Conservation (phyloP, 192 early-diverging fungal genomes). For the Backusella mclennaniae region DNA sequence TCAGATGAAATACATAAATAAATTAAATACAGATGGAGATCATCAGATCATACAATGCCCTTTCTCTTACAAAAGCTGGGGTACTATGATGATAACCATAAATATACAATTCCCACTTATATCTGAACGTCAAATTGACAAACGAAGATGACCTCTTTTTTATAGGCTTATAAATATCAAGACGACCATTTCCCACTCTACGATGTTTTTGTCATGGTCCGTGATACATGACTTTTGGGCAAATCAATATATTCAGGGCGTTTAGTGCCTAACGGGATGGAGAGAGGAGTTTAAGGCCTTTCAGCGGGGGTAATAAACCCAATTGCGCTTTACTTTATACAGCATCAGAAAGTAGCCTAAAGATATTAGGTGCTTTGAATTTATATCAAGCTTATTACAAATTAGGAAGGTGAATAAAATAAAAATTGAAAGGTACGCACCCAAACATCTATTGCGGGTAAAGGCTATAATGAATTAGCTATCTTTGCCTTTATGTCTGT, state of each 20-base stretch:
- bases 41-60: too few relatives aligned
- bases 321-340: background rate
- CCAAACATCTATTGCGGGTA: slow-evolving; percentile 7
- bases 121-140: too few relatives aligned
- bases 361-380: background rate
- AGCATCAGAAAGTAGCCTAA: background rate
- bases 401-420: background rate
- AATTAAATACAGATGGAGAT: too few relatives aligned
- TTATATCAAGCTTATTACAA: background rate
- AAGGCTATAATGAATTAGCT: slow-evolving; percentile 4
- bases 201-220: background rate
- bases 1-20: too few relatives aligned
- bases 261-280: too few relatives aligned
- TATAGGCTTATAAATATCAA: too few relatives aligned
- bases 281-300: background rate
- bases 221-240: background rate
- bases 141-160: too few relatives aligned
- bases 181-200: background rate
- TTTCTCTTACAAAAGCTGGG: too few relatives aligned
- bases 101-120: too few relatives aligned
- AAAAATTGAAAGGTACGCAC: background rate
- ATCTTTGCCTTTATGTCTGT: background rate
- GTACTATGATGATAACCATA: too few relatives aligned
- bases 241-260: background rate
- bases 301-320: background rate